Conservation (phyloP, 1,139 yeast species). For the Diutina neorugosa region DNA sequence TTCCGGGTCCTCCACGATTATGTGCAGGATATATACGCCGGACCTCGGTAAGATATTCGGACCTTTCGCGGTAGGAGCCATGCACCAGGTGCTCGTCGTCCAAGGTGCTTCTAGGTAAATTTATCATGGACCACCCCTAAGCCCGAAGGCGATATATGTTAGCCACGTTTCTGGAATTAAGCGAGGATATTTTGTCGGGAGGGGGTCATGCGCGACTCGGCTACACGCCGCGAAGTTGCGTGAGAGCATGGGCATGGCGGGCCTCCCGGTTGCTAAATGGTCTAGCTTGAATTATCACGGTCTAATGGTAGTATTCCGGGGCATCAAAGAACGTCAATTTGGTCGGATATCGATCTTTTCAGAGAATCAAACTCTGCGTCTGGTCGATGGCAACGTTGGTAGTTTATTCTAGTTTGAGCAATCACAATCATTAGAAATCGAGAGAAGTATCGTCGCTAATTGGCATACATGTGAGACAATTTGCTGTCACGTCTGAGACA, state of each 20-base stretch:
- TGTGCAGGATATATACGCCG: not conserved
- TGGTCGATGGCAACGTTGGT: too few species aligned
- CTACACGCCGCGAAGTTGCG: not conserved
- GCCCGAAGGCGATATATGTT: not conserved
- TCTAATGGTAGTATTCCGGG: too few species aligned
- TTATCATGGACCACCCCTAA: not conserved
- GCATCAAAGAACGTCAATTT: too few species aligned
- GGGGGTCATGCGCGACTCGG: not conserved
- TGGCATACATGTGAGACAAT: not conserved
- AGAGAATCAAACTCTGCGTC: too few species aligned
- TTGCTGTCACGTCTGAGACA: not conserved
- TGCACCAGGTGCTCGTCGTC: not conserved
- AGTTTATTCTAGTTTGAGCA: too few species aligned
- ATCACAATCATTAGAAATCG: not conserved
- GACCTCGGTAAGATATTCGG: not conserved
- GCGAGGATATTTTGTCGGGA: not conserved
- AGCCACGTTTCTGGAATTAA: not conserved
- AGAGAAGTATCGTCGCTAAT: not conserved
- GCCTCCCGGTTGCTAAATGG: not conserved
- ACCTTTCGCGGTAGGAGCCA: not conserved
- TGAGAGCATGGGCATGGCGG: not conserved
- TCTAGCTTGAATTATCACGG: not conserved
- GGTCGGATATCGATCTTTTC: too few species aligned
- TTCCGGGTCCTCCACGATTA: not conserved
- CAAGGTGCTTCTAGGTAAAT: not conserved